Evolutionary conservation across 2,329 filamentous ascomycete genomes (phyloP).

Genomic region (Fusarium sp.): DNA sequence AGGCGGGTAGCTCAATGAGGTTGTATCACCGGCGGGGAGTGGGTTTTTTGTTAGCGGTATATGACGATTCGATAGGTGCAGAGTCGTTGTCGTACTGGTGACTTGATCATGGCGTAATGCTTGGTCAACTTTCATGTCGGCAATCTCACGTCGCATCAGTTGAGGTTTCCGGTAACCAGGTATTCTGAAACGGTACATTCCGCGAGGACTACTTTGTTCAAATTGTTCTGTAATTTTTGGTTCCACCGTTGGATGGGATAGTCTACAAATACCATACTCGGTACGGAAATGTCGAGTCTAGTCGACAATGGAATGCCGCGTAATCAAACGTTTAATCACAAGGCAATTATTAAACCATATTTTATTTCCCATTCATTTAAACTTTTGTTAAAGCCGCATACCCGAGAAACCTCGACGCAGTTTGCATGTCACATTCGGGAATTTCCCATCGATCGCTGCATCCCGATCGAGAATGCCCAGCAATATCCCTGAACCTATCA

Average conservation of each 20-base stretch:
- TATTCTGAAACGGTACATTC: background rate
- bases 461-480: background rate
- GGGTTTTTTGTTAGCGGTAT: constrained; percentile 2
- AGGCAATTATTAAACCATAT: background rate
- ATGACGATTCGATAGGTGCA: constrained; percentile 5
- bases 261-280: too few relatives aligned
- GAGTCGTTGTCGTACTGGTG: constrained; percentile 20
- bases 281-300: background rate
- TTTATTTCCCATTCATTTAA: background rate
- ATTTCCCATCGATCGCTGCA: background rate
- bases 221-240: background rate
- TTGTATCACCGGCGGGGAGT: constrained; percentile 24
- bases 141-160: background rate
- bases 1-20: background rate
- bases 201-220: too few relatives aligned
- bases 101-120: constrained; percentile 37
- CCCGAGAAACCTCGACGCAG: background rate
- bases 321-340: background rate
- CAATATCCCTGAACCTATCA: constrained; percentile 1
- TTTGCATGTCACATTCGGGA: background rate
- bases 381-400: background rate
- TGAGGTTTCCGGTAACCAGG: background rate
- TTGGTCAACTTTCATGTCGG: background rate
- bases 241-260: background rate
- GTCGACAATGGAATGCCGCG: background rate